These are phyloP conservation scores for Apiotrichum siamense DNA, from an alignment of 1,284 basidiomycete species.

Conservation along the genomic window DNA sequence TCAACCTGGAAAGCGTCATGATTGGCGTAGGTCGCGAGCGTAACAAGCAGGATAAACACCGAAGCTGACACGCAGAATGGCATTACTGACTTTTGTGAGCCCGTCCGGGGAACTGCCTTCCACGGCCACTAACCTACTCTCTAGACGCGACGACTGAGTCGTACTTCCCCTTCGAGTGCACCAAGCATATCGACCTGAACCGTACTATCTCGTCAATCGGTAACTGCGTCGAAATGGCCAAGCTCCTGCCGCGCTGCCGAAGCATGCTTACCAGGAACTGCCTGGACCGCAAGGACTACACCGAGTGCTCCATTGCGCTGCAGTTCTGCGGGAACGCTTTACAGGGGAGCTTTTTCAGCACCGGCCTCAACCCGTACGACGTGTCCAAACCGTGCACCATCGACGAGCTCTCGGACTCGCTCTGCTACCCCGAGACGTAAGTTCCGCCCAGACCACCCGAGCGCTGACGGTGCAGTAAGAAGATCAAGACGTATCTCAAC, in stretches of 20 bases:
- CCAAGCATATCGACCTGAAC: conserved; percentile 32
- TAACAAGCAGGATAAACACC: too few relatives aligned
- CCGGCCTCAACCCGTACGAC: conserved; percentile 55
- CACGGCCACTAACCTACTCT: too few relatives aligned
- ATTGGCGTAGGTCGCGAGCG: conserved; percentile 58
- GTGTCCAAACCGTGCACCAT: conserved; percentile 57
- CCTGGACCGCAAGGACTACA: conserved; percentile 50
- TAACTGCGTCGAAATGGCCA: conserved; percentile 37
- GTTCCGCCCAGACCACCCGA: conserved; percentile 9
- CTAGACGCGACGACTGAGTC: conserved; percentile 33
- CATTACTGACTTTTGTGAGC: conserved; percentile 28
- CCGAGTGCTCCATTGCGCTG: conserved; percentile 57
- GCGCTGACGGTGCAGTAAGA: conserved; percentile 23
- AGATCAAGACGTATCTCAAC: conserved; percentile 54
- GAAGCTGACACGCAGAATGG: too few relatives aligned
- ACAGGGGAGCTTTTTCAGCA: conserved; percentile 32
- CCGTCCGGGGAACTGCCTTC: not conserved
- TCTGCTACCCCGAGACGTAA: conserved; percentile 48
- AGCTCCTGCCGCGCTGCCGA: conserved; percentile 37
- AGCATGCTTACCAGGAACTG: conserved; percentile 29
- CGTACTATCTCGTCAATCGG: conserved; percentile 32
- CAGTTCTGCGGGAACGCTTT: conserved; percentile 55
- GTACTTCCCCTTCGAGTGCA: conserved; percentile 42
- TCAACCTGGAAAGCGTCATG: conserved; percentile 74
- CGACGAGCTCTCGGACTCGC: conserved; percentile 42